Conservation (phyloP, 768 basidiomycete species). For the Coprinopsis cinerea region DNA sequence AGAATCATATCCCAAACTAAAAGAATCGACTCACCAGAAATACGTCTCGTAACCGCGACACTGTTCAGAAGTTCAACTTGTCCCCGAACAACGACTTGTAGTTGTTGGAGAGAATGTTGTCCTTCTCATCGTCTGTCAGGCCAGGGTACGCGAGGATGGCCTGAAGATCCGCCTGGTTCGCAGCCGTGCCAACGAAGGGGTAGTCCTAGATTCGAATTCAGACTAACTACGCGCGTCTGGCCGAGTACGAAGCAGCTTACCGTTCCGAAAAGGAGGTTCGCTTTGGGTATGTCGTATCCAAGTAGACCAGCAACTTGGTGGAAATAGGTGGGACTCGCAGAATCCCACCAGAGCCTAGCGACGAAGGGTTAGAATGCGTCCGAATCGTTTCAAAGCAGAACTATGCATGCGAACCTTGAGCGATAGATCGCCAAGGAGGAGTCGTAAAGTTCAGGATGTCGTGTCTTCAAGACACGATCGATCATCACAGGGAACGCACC, state of each 20-base stretch:
- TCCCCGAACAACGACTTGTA: slow-evolving; percentile 8
- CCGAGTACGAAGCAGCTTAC: slow-evolving; percentile 15
- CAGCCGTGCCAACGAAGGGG: slow-evolving; percentile 13
- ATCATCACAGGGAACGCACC: slow-evolving; percentile 29
- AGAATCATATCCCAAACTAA: too few species aligned
- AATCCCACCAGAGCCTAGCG: slow-evolving; percentile 31
- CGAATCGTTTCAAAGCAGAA: not conserved
- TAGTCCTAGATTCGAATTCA: slow-evolving; percentile 19
- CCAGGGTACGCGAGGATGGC: slow-evolving; percentile 8
- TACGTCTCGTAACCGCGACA: too few species aligned
- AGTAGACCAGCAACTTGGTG: slow-evolving; percentile 29
- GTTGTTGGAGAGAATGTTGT: slow-evolving; percentile 8
- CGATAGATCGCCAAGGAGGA: slow-evolving; percentile 27
- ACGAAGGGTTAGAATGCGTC: not conserved
- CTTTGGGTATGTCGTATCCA: slow-evolving; percentile 25
- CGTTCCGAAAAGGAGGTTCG: slow-evolving; percentile 29
- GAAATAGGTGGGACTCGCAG: slow-evolving; percentile 31
- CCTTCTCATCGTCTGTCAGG: slow-evolving; percentile 8
- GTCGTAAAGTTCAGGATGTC: slow-evolving; percentile 23
- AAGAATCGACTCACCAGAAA: too few species aligned
- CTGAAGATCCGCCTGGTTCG: slow-evolving; percentile 1
- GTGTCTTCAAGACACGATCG: slow-evolving; percentile 29
- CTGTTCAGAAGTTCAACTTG: slow-evolving; percentile 7
- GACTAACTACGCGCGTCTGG: not conserved
- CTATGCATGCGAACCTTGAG: slow-evolving; percentile 20